Evolutionary conservation across 192 early-diverging fungal genomes (phyloP), one percentile per base, ranked within the genome.

Genomic region (Coemansia aciculifera): DNA sequence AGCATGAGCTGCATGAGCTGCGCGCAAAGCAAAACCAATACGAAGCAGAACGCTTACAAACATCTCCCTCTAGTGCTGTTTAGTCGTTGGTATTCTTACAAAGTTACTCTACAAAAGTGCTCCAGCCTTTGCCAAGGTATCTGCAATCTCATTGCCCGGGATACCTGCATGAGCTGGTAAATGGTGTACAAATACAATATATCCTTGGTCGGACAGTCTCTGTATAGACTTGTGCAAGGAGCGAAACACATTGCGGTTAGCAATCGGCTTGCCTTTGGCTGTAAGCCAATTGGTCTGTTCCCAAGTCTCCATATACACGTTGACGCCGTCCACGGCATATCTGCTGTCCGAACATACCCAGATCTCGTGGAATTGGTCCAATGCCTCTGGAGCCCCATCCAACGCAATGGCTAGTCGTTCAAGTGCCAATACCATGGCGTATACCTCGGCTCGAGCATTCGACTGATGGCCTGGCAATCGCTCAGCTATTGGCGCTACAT

Each of bases 321-420:
- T 81, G 44, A 74, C 71, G 0, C 71, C 79, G 21, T 81, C 71
- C n/a, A 81, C 79, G 11, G 71, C 79, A 29, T 77, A 77, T 59
- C 67, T 62, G 68, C 79, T 81, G 44, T 81, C 79, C 11, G 79
- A 73, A 63, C 79, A 81, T 5, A 77, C 48, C 79, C 79, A 81
- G 9, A 81, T 66, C 51, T 81, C 79, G 21, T 51, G 59, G 9
- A 60, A 8, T 2, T 12, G 12, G 15, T 37, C 54, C 17, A 39
- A 13, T 15, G 19, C 15, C n/a, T 44, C 40, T 15, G 32, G 11
- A 10, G 38, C 34, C 10, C 31, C 23, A 11, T 17, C 21, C 66
- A 68, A 3, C 0, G 17, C 37, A 2, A 23, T 37, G 3, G 39
- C 11, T 11, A 79, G 29, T 3, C 49, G 60, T 5, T 67, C 62